A percentile compares a stretch with the other conserved stretches of the same genome.
Conservation (phyloP, 148 eudicot species). For the Selenicereus undatus region DNA sequence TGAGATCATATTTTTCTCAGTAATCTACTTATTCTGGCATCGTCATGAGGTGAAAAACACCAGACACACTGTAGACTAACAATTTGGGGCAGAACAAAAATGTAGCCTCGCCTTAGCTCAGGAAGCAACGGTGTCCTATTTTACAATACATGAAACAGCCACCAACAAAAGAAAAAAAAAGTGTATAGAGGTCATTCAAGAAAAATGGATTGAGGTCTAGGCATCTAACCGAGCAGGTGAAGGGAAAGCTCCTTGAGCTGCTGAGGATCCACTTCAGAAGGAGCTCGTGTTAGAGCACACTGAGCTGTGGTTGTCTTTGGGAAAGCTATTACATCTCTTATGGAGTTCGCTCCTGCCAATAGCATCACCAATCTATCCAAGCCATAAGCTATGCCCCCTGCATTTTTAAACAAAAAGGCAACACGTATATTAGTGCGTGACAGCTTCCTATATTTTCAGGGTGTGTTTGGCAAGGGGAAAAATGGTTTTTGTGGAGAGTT, state of each 20-base stretch:
- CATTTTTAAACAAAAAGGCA: constrained; percentile 4
- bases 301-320: constrained; percentile 90
- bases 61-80: not conserved
- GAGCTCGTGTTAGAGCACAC: constrained; percentile 91
- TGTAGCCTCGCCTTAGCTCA: not conserved
- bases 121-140: not conserved
- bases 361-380: constrained; percentile 92
- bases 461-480: not conserved
- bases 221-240: constrained; percentile 7
- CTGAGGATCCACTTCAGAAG: constrained; percentile 78
- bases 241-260: constrained; percentile 63
- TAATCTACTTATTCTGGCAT: no score
- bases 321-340: constrained; percentile 92
- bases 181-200: not conserved
- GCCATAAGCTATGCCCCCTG: constrained; percentile 97
- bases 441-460: not conserved
- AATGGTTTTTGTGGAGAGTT: not conserved
- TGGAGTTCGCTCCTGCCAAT: constrained; percentile 73
- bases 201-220: not conserved
- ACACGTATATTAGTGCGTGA: not conserved
- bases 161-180: not conserved
- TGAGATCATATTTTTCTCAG: not conserved
- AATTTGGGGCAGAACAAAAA: no score
- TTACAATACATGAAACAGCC: not conserved
- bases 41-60: no score